phyloP scores from a whole-genome alignment of 2,329 filamentous ascomycete genomes.

The Rhinocladiella mackenziei region DNA sequence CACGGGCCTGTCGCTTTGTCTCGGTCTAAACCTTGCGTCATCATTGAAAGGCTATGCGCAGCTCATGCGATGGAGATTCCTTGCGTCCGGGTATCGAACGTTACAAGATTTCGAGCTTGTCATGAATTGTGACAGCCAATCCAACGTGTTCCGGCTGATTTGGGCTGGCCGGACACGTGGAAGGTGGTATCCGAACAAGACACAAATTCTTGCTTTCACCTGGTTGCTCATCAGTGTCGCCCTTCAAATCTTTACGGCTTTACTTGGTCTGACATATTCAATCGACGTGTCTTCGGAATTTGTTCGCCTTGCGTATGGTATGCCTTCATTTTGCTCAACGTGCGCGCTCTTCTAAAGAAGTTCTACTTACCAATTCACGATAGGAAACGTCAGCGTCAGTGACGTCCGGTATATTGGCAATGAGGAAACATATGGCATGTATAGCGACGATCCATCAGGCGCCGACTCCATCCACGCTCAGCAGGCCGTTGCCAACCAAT shows the following conservation, averaged over 20 bases:
- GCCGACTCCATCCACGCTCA: slow-evolving; percentile 1
- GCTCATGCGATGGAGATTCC: slow-evolving; percentile 28
- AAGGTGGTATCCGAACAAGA: slow-evolving; percentile 15
- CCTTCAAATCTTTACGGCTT: slow-evolving; percentile 20
- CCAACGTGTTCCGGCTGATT: slow-evolving; percentile 18
- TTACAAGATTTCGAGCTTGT: slow-evolving; percentile 29
- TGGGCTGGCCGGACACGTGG: slow-evolving; percentile 20
- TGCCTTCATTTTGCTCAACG: not conserved
- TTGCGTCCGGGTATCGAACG: slow-evolving; percentile 26
- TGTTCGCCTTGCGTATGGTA: slow-evolving; percentile 8
- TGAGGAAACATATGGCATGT: slow-evolving; percentile 4
- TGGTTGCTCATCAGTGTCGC: slow-evolving; percentile 21
- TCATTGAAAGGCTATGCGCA: slow-evolving; percentile 25
- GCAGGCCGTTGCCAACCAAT: slow-evolving; percentile 10
- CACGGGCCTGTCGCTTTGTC: slow-evolving; percentile 23
- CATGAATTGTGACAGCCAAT: slow-evolving; percentile 22
- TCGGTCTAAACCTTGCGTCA: slow-evolving; percentile 24
- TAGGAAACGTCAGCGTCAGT: slow-evolving; percentile 20
- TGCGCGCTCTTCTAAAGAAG: not conserved
- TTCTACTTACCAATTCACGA: not conserved
- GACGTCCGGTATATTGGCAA: slow-evolving; percentile 21
- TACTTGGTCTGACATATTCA: slow-evolving; percentile 26
- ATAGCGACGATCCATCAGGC: slow-evolving; percentile 6
- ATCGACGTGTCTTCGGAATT: slow-evolving; percentile 19
- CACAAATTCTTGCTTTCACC: slow-evolving; percentile 15